Base-by-base conservation (phyloP, 2,329 filamentous ascomycete genomes). In the Alternaria postmessia region DNA sequence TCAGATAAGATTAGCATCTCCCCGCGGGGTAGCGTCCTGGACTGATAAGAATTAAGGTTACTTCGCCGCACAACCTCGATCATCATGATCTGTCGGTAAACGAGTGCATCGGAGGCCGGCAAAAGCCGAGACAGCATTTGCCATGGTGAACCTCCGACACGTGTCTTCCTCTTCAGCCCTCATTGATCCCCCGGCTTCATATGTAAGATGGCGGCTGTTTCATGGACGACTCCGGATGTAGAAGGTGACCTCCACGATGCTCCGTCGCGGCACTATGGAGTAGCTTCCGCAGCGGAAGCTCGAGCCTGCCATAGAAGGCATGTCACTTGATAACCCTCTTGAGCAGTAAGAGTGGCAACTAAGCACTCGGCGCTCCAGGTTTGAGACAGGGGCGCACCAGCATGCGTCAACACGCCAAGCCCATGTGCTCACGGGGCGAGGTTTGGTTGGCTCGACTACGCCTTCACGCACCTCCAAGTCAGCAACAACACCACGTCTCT, bases 191-290 rank as follows among this genome's bases (percentile, higher is more conserved):
- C 51, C 18, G 20, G 30, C 18, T 34, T 48, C 38, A 38, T 34
- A 18, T 7, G 39, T 24, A 26, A 20, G n/a, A 38, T 44, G 22
- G 36, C 16, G n/a, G 51, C 36, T 54, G 42, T 43, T 34, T 41
- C 51, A 56, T 51, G 49, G 42, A 30, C 18, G 24, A 12, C 12
- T 34, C 46, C 41, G 26, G 22, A 51, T 36, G 34, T 28, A 67
- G 65, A 62, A 67, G 65, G 63, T 65, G 57, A 52, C 63, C 51
- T 60, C 52, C 28, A 39, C 61, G 47, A 51, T 22, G 48, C 26
- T 42, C 46, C 34, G 49, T 36, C n/a, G 24, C 48, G 46, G 54
- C 49, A 57, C 28, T n/a, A 32, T 38, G 43, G 39, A 42, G 51
- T 62, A 52, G 59, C 36, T 39, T 48, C 49, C 49, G 48, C 5